Percentiles rank a stretch among this genome's conserved stretches.
Evolutionary conservation across 805 yeast species (phyloP).

Genomic region (Debaryomyces hansenii): DNA sequence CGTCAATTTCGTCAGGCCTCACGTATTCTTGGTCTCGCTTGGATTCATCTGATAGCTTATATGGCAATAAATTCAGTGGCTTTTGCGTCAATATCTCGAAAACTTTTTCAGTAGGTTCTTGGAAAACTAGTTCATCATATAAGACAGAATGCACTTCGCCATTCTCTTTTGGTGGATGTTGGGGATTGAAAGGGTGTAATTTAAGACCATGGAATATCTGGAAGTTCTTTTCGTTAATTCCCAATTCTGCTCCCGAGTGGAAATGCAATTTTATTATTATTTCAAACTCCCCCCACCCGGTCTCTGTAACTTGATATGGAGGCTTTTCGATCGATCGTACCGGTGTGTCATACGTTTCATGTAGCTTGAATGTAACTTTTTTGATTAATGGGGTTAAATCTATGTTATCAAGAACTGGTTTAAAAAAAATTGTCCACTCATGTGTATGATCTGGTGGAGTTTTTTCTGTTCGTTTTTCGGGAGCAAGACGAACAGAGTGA

Average conservation of each 20-base stretch:
- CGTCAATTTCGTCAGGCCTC: constrained; percentile 41
- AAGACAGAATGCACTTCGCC: constrained; percentile 47
- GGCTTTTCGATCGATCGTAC: constrained; percentile 85
- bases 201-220: constrained; percentile 86
- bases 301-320: constrained; percentile 92
- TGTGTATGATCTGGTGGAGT: constrained; percentile 89
- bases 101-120: constrained; percentile 90
- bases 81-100: constrained; percentile 72
- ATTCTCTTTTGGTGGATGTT: constrained; percentile 35
- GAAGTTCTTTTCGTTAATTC: constrained; percentile 75
- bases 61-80: constrained; percentile 59
- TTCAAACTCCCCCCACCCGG: constrained; percentile 99
- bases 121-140: constrained; percentile 91
- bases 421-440: constrained; percentile 90
- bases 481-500: constrained; percentile 34
- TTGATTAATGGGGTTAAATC: constrained; percentile 81
- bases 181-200: constrained; percentile 78
- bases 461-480: constrained; percentile 35
- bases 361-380: constrained; percentile 90
- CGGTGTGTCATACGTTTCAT: constrained; percentile 88
- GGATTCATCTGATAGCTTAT: constrained; percentile 29
- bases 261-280: constrained; percentile 85
- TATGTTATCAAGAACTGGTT: constrained; percentile 65
- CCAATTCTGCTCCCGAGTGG: constrained; percentile 66
- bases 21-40: constrained; percentile 40